Percentiles rank a stretch among this genome's conserved stretches.
Conservation (phyloP, 306 rosid species). For the Coriaria nepalensis region DNA sequence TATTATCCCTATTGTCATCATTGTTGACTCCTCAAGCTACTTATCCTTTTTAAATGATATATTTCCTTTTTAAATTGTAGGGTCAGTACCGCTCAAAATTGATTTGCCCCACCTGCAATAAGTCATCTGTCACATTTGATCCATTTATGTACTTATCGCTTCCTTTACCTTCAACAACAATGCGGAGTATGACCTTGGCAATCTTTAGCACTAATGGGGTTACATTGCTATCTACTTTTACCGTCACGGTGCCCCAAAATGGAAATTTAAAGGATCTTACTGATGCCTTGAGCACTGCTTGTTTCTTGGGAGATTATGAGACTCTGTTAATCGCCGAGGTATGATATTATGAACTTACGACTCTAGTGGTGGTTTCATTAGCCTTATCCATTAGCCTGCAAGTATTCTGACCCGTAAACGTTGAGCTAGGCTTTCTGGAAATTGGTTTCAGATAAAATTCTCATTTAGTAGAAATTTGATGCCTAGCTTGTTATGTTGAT, state of each 20-base stretch:
- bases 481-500: too few relatives aligned
- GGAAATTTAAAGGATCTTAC: conserved; percentile 54
- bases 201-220: conserved; percentile 49
- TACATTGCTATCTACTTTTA: conserved; percentile 32
- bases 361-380: too few relatives aligned
- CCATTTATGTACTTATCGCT: conserved; percentile 84
- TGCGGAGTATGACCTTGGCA: conserved; percentile 61
- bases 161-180: conserved; percentile 64
- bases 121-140: conserved; percentile 73
- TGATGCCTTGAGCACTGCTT: conserved; percentile 38
- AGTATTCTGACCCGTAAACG: too few relatives aligned
- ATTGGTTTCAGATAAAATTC: too few relatives aligned
- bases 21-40: neutral
- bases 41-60: conserved; percentile 4
- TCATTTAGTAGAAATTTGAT: too few relatives aligned
- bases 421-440: too few relatives aligned
- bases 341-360: conserved; percentile 7
- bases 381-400: too few relatives aligned
- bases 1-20: too few relatives aligned
- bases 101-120: conserved; percentile 67
- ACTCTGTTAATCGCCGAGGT: conserved; percentile 72
- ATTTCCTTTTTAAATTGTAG: conserved; percentile 25
- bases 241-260: conserved; percentile 37
- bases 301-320: conserved; percentile 61
- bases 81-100: conserved; percentile 75